A percentile compares a stretch with the other conserved stretches of the same genome.
Conservation (phyloP, 2,329 filamentous ascomycete genomes). For the Exophiala bonariae region DNA sequence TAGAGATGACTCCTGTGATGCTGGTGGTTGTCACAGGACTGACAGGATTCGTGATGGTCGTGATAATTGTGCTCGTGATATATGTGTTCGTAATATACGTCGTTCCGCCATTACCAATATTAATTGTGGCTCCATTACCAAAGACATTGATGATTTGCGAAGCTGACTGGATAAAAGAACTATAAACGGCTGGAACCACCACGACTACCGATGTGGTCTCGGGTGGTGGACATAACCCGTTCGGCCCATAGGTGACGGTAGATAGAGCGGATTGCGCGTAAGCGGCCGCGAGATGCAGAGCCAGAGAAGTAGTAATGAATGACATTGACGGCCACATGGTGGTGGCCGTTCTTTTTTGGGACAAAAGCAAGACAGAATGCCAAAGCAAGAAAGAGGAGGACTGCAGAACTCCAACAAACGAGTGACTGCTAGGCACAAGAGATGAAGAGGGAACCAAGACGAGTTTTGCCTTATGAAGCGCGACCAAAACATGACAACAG, state of each 20-base stretch:
- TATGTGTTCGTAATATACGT: conserved; percentile 24
- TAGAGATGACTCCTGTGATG: not conserved
- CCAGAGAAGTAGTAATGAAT: conserved; percentile 18
- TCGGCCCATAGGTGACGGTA: conserved; percentile 19
- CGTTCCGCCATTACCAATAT: conserved; percentile 23
- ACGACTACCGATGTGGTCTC: conserved; percentile 18
- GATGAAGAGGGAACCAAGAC: conserved; percentile 6
- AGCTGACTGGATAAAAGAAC: conserved; percentile 24
- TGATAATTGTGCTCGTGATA: conserved; percentile 24
- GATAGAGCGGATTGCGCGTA: conserved; percentile 15
- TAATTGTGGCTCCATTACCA: conserved; percentile 22
- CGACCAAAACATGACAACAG: conserved; percentile 19
- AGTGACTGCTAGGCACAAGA: conserved; percentile 20
- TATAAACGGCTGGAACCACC: conserved; percentile 22
- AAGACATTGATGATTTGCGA: conserved; percentile 24
- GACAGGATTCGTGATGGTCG: conserved; percentile 9
- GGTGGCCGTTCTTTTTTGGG: conserved; percentile 5
- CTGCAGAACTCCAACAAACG: conserved; percentile 24
- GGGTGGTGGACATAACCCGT: conserved; percentile 18
- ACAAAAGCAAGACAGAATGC: conserved; percentile 3
- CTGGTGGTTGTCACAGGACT: conserved; percentile 1
- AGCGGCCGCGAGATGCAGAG: conserved; percentile 16
- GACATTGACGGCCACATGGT: conserved; percentile 23
- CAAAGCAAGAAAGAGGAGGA: conserved; percentile 11
- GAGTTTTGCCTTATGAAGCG: conserved; percentile 16